These are phyloP conservation scores for Vachellia pachyceras DNA, from an alignment of 306 rosid genomes.

Conservation along the genomic window DNA sequence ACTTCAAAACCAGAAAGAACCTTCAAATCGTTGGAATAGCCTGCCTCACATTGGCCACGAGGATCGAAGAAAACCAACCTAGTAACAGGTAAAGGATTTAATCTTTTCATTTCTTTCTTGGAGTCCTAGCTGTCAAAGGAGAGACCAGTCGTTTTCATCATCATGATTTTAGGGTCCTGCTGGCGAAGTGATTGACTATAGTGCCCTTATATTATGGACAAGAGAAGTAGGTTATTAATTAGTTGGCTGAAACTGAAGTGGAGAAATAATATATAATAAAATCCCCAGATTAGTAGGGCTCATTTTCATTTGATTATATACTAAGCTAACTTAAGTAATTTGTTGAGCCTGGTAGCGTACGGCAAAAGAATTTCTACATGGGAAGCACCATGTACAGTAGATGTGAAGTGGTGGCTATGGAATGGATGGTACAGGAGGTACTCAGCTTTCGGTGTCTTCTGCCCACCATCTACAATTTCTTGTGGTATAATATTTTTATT, in stretches of 20 bases:
- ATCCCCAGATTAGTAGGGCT: background rate
- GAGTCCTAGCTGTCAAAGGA: background rate
- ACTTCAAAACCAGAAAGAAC: slow-evolving; percentile 57
- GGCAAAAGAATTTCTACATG: slow-evolving; percentile 55
- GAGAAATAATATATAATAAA: background rate
- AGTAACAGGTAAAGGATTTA: slow-evolving; percentile 59
- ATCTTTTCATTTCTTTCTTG: slow-evolving; percentile 10
- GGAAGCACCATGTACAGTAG: slow-evolving; percentile 63
- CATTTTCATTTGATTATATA: background rate
- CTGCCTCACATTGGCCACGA: slow-evolving; percentile 78
- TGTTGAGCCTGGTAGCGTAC: slow-evolving; percentile 61
- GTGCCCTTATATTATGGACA: background rate
- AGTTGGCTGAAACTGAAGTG: slow-evolving; percentile 18
- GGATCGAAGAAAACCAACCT: slow-evolving; percentile 95
- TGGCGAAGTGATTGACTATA: slow-evolving; percentile 10
- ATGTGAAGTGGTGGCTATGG: slow-evolving; percentile 97
- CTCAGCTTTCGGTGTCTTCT: slow-evolving; percentile 79
- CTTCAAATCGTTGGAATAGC: slow-evolving; percentile 88
- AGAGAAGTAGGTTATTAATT: slow-evolving; percentile 15
- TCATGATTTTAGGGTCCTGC: background rate
- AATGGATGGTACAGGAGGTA: slow-evolving; percentile 92
- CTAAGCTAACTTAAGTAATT: slow-evolving; percentile 30
- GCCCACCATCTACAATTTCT: slow-evolving; percentile 85
- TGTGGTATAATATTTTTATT: slow-evolving; percentile 61
- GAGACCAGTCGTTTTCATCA: background rate